Conservation (phyloP, 2,329 filamentous ascomycete genomes). For the Fusarium miscanthi region DNA sequence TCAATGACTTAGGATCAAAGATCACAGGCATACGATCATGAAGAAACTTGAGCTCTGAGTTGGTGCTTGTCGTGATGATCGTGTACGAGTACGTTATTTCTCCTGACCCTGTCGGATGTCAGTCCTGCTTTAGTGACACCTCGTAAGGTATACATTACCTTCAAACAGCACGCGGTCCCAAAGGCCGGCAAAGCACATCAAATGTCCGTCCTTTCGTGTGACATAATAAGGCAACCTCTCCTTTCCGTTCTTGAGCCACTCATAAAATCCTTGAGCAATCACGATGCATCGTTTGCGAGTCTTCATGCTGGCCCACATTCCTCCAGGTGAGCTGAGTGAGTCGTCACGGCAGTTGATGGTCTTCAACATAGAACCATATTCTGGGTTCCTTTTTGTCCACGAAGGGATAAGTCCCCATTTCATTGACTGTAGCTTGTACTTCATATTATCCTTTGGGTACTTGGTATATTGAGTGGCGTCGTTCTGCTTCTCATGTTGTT, state of each 20-base stretch:
- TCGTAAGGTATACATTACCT: conserved; percentile 58
- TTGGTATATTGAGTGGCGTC: not conserved
- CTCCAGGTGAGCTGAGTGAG: conserved; percentile 77
- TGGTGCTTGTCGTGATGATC: conserved; percentile 91
- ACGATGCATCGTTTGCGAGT: conserved; percentile 88
- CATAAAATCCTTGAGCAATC: conserved; percentile 92
- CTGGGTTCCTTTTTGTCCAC: conserved; percentile 88
- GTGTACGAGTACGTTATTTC: conserved; percentile 89
- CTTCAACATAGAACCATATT: conserved; percentile 81
- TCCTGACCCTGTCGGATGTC: conserved; percentile 48
- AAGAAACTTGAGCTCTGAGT: conserved; percentile 83
- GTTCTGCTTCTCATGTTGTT: conserved; percentile 1
- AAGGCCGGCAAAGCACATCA: conserved; percentile 91
- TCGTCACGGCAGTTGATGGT: conserved; percentile 97
- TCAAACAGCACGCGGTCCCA: conserved; percentile 91
- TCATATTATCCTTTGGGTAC: conserved; percentile 49
- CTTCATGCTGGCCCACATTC: conserved; percentile 96
- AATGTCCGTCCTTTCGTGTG: conserved; percentile 80
- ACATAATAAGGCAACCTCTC: conserved; percentile 88
- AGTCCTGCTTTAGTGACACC: not conserved
- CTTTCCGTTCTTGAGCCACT: conserved; percentile 87
- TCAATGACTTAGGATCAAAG: conserved; percentile 78
- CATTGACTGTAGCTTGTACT: conserved; percentile 90
- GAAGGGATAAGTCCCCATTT: conserved; percentile 96
- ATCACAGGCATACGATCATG: conserved; percentile 98